phyloP scores from a whole-genome alignment of 2,329 filamentous ascomycete genomes.

The Fusarium torulosum region DNA sequence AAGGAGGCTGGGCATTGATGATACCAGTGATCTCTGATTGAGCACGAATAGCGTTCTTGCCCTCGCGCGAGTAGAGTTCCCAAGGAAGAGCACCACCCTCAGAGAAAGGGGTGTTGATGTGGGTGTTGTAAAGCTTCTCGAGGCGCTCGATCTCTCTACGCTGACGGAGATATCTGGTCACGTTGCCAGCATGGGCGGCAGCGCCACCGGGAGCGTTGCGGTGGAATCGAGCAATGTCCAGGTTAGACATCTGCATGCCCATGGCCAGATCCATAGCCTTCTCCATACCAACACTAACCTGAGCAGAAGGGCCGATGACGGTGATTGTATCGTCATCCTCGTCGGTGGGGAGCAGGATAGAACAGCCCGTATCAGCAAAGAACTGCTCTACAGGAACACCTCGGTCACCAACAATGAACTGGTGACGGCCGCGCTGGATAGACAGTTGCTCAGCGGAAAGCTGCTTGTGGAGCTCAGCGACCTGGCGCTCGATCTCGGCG shows the following conservation, averaged over 20 bases:
- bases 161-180: conserved; percentile 89
- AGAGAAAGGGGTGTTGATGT: conserved; percentile 83
- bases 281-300: conserved; percentile 80
- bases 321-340: conserved; percentile 87
- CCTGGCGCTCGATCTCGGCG: conserved; percentile 83
- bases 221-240: conserved; percentile 86
- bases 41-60: conserved; percentile 83
- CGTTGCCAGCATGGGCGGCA: conserved; percentile 82
- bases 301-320: conserved; percentile 82
- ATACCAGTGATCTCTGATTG: conserved; percentile 81
- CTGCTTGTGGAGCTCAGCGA: conserved; percentile 79
- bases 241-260: conserved; percentile 84
- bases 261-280: conserved; percentile 90
- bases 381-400: conserved; percentile 87
- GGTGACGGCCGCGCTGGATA: conserved; percentile 88
- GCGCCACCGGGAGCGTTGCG: conserved; percentile 78
- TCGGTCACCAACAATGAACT: conserved; percentile 91
- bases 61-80: conserved; percentile 89
- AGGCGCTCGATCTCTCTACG: conserved; percentile 85
- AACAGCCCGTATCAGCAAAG: conserved; percentile 89
- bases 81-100: conserved; percentile 79
- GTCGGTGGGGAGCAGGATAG: conserved; percentile 82
- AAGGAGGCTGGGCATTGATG: conserved; percentile 79
- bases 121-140: conserved; percentile 83
- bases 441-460: conserved; percentile 82